Base-by-base conservation (phyloP, 2,329 filamentous ascomycete species). In the Trichoderma aggressivum region DNA sequence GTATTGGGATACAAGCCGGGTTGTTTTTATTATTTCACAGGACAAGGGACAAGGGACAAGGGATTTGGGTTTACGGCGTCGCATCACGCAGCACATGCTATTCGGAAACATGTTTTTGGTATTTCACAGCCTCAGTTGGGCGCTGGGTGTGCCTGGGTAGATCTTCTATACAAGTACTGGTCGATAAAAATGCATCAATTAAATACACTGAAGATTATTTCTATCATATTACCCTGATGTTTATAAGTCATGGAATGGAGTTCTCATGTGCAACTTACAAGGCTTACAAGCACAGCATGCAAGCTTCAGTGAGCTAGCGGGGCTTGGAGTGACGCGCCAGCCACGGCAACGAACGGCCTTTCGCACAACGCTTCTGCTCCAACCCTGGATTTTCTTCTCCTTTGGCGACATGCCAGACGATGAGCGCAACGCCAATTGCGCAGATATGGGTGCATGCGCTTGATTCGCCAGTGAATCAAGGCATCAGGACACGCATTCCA, bases 401-500 rank as follows among this genome's bases (percentile, higher is more conserved):
- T 26, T 43, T 2, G 4, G 6, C 47, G 47, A n/a, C 26, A 7
- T 50, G 24, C 34, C 26, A 18, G 47, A 70, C 12, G 34, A 56
- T 63, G 47, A 70, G n/a, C 28, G 18, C 32, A 60, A 43, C 21
- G 28, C 18, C 21, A 21, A 47, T 39, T 28, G 39, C 67, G 26
- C 61, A 5, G 53, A 3, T n/a, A 66, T 56, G 71, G 71, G 60
- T 53, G 58, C 10, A 39, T 60, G 70, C 59, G 24, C 53, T 61
- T 50, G 59, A 70, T 66, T 72, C 26, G 53, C 59, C 39, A 58
- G 30, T 62, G 53, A 36, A 56, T 60, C 53, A 63, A 62, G 43
- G 53, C 68, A 64, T n/a, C 56, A 10, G 34, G 71, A 75, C 73
- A 74, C 79, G 72, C 79, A 85, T 87, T 84, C 82, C 83, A 89